Conservation (phyloP, 2,329 filamentous ascomycete species). For the Trichoderma semiorbis region DNA sequence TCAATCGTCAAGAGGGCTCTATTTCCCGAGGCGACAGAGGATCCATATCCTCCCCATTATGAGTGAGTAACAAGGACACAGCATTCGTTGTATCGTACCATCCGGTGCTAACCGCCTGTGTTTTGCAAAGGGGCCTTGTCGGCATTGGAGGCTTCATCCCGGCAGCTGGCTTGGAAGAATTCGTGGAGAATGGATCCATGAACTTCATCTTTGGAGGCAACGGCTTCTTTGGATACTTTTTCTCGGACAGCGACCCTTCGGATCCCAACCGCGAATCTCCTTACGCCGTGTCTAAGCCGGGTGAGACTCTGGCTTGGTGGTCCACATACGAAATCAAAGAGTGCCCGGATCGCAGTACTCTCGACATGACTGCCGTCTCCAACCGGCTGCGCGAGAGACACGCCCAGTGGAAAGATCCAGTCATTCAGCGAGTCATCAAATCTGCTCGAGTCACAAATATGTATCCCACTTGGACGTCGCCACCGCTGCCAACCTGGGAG, state of each 20-base stretch:
- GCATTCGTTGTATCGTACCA: neutral
- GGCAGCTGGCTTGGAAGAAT: slow-evolving; percentile 14
- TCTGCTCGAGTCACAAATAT: slow-evolving; percentile 19
- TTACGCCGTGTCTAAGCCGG: slow-evolving; percentile 20
- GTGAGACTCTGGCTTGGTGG: slow-evolving; percentile 23
- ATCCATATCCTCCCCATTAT: slow-evolving; percentile 24
- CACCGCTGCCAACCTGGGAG: slow-evolving; percentile 24
- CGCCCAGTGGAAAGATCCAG: slow-evolving; percentile 23
- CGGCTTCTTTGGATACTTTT: slow-evolving; percentile 26
- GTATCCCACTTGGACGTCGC: slow-evolving; percentile 25
- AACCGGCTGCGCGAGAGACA: slow-evolving; percentile 22
- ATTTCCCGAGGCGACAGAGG: slow-evolving; percentile 23
- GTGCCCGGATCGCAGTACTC: slow-evolving; percentile 18
- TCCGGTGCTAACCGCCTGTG: neutral
- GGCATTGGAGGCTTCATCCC: slow-evolving; percentile 24
- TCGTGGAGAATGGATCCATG: slow-evolving; percentile 23
- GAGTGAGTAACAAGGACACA: slow-evolving; percentile 20
- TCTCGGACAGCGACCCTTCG: slow-evolving; percentile 17
- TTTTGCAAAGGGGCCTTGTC: slow-evolving; percentile 21
- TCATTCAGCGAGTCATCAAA: slow-evolving; percentile 19
- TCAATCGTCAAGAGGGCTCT: slow-evolving; percentile 23
- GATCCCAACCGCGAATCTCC: slow-evolving; percentile 22
- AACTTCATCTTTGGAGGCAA: slow-evolving; percentile 25
- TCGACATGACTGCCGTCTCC: slow-evolving; percentile 22
- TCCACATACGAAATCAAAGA: slow-evolving; percentile 22